Evolutionary conservation across 371 early-diverging fungal species (phyloP).

Genomic region (Mucor racemosus): DNA sequence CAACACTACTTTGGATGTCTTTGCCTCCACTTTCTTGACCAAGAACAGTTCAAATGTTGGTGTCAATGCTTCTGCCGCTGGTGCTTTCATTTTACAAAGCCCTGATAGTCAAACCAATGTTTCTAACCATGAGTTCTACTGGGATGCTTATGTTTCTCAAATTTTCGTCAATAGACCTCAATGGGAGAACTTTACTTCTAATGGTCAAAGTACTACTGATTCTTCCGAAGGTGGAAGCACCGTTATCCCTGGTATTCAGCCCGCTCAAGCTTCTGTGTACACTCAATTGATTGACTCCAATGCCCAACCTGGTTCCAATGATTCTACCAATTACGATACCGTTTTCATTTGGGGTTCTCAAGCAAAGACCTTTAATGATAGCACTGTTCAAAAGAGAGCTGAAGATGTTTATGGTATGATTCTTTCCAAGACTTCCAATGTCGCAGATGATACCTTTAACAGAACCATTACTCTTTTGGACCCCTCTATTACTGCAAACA

Average conservation of each 20-base stretch:
- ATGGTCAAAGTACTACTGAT: constrained; percentile 3
- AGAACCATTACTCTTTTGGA: constrained; percentile 20
- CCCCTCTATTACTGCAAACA: constrained; percentile 6
- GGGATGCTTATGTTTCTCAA: constrained; percentile 28
- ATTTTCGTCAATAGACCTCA: constrained; percentile 27
- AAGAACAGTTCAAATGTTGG: constrained; percentile 3
- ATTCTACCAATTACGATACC: constrained; percentile 19
- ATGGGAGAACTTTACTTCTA: constrained; percentile 28
- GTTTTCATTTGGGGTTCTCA: constrained; percentile 27
- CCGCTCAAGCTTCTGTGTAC: constrained; percentile 19
- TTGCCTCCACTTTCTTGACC: constrained; percentile 22
- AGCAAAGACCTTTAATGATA: background rate
- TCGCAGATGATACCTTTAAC: constrained; percentile 24
- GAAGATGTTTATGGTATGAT: constrained; percentile 20
- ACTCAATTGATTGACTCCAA: constrained; percentile 27
- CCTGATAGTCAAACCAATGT: constrained; percentile 13
- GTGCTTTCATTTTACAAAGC: constrained; percentile 15
- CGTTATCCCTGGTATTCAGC: constrained; percentile 15
- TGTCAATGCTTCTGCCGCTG: constrained; percentile 25
- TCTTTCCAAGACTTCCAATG: constrained; percentile 17
- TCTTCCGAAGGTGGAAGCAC: constrained; percentile 18
- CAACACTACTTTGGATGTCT: constrained; percentile 19
- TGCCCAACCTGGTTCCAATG: constrained; percentile 22
- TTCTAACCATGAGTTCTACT: constrained; percentile 10
- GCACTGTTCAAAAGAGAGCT: constrained; percentile 14